These are phyloP conservation scores for Cruciata laevipes DNA, from an alignment of 257 asterid species.

Conservation along the genomic window DNA sequence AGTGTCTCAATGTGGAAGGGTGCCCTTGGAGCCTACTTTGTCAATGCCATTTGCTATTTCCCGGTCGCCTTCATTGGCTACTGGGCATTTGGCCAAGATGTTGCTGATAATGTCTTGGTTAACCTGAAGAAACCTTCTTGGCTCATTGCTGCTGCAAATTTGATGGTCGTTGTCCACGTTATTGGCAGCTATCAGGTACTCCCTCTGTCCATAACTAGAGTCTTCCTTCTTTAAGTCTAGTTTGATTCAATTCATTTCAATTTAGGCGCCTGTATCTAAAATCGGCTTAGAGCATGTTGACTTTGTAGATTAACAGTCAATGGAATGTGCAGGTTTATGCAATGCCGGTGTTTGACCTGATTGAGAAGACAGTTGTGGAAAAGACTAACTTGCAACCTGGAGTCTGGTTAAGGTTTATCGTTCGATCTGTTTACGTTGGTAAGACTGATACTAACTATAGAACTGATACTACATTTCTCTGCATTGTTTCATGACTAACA, in stretches of 20 bases:
- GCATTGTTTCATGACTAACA: constrained; percentile 1
- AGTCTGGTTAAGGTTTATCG: constrained; percentile 7
- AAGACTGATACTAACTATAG: constrained; percentile 13
- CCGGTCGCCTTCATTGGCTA: constrained; percentile 79
- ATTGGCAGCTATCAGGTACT: constrained; percentile 88
- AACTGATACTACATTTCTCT: background rate
- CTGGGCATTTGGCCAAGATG: constrained; percentile 83
- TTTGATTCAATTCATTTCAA: background rate
- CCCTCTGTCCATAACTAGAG: background rate
- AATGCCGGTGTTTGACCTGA: constrained; percentile 75
- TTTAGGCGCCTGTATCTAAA: background rate
- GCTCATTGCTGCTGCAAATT: constrained; percentile 85
- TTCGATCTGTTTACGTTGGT: constrained; percentile 56
- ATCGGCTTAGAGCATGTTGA: background rate
- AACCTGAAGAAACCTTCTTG: constrained; percentile 71
- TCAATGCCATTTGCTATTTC: constrained; percentile 68
- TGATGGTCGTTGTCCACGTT: constrained; percentile 85
- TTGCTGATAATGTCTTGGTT: constrained; percentile 61
- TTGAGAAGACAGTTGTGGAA: constrained; percentile 43
- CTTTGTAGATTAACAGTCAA: background rate
- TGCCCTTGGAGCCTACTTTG: constrained; percentile 69
- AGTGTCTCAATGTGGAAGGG: constrained; percentile 86
- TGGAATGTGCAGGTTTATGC: constrained; percentile 59
- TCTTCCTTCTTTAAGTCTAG: background rate
- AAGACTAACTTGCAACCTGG: constrained; percentile 36